Conservation (phyloP, 2,329 filamentous ascomycete species). For the Akanthomyces uredinophilus region DNA sequence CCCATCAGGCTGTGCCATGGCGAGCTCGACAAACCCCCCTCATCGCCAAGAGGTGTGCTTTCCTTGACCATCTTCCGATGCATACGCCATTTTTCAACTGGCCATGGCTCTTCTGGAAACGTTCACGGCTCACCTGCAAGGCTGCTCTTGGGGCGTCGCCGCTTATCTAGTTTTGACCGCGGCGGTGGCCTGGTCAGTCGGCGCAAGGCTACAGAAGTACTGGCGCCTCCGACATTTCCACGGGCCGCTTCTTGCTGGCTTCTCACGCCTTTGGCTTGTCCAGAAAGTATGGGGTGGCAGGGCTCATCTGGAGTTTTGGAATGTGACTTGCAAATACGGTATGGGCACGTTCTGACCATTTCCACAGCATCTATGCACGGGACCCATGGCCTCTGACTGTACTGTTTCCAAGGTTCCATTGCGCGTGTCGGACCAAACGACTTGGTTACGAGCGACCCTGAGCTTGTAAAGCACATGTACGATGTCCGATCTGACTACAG, state of each 20-base stretch:
- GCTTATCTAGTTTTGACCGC: neutral
- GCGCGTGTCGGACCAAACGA: slow-evolving; percentile 38
- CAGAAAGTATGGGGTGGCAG: slow-evolving; percentile 26
- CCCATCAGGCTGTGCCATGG: no score
- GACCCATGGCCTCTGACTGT: neutral
- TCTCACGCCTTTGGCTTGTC: slow-evolving; percentile 38
- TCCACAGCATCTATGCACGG: neutral
- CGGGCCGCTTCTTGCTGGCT: slow-evolving; percentile 32
- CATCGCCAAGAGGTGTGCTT: no score
- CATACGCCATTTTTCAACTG: no score
- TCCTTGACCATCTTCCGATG: no score
- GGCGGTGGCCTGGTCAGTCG: neutral
- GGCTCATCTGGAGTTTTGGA: slow-evolving; percentile 32
- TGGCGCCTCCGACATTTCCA: slow-evolving; percentile 35
- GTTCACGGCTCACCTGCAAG: neutral
- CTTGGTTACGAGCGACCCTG: slow-evolving; percentile 35
- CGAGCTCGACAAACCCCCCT: no score
- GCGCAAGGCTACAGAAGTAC: slow-evolving; percentile 26
- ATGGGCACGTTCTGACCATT: slow-evolving; percentile 13
- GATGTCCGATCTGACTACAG: slow-evolving; percentile 30
- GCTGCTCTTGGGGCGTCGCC: neutral
- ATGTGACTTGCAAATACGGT: slow-evolving; percentile 33
- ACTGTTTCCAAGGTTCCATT: slow-evolving; percentile 26
- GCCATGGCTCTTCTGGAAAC: no score
- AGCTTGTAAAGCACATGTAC: slow-evolving; percentile 31